These are phyloP conservation scores for Sarocladium strictum DNA, from an alignment of 2,329 filamentous ascomycete species.

Conservation along the genomic window DNA sequence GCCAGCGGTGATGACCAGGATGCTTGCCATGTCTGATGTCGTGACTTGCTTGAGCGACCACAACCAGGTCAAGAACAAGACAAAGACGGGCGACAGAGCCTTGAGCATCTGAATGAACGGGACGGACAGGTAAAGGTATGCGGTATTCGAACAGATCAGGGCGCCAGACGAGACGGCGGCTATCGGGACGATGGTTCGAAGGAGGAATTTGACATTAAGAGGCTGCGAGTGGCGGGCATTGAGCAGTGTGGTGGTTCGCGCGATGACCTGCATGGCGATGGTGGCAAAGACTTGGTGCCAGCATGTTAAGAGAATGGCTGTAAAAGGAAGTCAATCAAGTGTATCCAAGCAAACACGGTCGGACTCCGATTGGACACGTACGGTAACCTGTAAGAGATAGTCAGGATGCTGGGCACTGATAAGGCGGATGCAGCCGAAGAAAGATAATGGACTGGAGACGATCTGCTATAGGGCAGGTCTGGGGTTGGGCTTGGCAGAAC, in stretches of 20 bases:
- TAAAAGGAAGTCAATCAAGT: not conserved
- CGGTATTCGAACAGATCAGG: conserved; percentile 61
- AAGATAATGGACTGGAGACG: not conserved
- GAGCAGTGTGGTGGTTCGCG: conserved; percentile 56
- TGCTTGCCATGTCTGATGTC: conserved; percentile 37
- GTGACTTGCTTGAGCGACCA: conserved; percentile 46
- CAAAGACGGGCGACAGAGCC: conserved; percentile 61
- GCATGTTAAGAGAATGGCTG: conserved; percentile 55
- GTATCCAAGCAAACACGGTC: conserved; percentile 14
- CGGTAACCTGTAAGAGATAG: conserved; percentile 23
- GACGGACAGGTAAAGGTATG: conserved; percentile 62
- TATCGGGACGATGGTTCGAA: conserved; percentile 60
- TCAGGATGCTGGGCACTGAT: conserved; percentile 19
- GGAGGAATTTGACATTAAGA: conserved; percentile 55
- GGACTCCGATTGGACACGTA: conserved; percentile 17
- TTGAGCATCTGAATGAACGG: conserved; percentile 68
- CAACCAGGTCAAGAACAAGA: conserved; percentile 59
- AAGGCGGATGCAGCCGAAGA: not conserved
- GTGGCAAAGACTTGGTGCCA: conserved; percentile 65
- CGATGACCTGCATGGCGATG: conserved; percentile 58
- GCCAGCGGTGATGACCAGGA: conserved; percentile 46
- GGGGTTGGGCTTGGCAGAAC: conserved; percentile 29
- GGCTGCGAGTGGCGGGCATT: conserved; percentile 56
- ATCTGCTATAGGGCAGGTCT: too few relatives aligned
- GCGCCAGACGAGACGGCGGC: conserved; percentile 60